A percentile compares a stretch with the other conserved stretches of the same genome.
Evolutionary conservation across 176 grass and related monocot species (phyloP).

Genomic region (Bromus sterilis): DNA sequence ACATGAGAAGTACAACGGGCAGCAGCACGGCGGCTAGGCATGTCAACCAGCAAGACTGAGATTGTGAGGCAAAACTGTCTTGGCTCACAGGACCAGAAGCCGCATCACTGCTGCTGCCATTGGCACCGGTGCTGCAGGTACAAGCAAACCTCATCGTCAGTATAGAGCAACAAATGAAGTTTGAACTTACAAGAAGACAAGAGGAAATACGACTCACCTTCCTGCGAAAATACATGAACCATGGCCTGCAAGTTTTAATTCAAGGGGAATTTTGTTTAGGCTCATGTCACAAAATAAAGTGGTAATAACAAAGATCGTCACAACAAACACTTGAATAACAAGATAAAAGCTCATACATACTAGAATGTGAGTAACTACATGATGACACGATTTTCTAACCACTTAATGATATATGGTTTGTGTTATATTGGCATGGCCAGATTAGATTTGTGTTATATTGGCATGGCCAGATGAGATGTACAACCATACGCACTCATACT

Average conservation of each 20-base stretch:
- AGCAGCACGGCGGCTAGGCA: slow-evolving; percentile 19
- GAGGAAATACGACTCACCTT: slow-evolving; percentile 50
- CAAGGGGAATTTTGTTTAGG: background rate
- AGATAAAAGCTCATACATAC: background rate
- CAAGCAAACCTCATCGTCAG: slow-evolving; percentile 12
- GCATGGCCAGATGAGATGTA: too few species aligned
- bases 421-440: background rate
- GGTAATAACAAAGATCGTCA: background rate
- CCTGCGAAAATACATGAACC: slow-evolving; percentile 86
- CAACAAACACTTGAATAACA: background rate
- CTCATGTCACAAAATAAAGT: background rate
- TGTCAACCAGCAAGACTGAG: slow-evolving; percentile 9
- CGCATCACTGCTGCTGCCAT: slow-evolving; percentile 2
- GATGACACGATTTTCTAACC: background rate
- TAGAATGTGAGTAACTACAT: background rate
- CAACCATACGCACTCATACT: background rate
- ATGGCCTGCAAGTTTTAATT: slow-evolving; percentile 56
- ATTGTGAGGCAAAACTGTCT: slow-evolving; percentile 30
- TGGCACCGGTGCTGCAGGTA: slow-evolving; percentile 59
- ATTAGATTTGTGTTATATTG: too few species aligned
- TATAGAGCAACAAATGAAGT: background rate
- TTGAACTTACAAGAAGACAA: background rate
- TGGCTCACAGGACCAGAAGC: slow-evolving; percentile 70
- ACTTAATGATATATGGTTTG: background rate
- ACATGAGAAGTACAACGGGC: slow-evolving; percentile 47